phyloP scores from a whole-genome alignment of 805 yeast genomes.

The Cyberlindnera samutprakarnensis region DNA sequence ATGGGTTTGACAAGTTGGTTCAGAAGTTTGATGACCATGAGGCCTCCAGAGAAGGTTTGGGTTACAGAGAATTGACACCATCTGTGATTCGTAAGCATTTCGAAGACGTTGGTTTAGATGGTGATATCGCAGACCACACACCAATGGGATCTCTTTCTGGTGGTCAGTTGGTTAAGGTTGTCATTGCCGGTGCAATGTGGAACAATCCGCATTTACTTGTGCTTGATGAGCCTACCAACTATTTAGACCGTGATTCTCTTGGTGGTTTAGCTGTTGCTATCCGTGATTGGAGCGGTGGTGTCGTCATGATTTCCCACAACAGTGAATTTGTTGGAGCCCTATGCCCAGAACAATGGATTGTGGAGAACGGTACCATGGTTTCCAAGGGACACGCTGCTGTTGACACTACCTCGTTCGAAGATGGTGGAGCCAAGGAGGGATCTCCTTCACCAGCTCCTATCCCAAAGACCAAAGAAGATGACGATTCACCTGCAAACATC shows the following conservation, averaged over 20 bases:
- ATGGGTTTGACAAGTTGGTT: slow-evolving; percentile 84
- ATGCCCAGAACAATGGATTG: slow-evolving; percentile 98
- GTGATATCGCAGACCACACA: slow-evolving; percentile 97
- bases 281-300: slow-evolving; percentile 98
- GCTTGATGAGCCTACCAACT: slow-evolving; percentile 96
- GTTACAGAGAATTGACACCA: slow-evolving; percentile 91
- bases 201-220: slow-evolving; percentile 96
- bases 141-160: slow-evolving; percentile 96
- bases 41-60: slow-evolving; percentile 98
- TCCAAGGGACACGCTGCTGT: slow-evolving; percentile 75
- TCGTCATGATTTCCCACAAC: slow-evolving; percentile 96
- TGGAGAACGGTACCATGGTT: slow-evolving; percentile 84
- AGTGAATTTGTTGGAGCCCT: slow-evolving; percentile 94
- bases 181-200: slow-evolving; percentile 99
- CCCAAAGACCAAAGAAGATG: slow-evolving; percentile 46
- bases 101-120: slow-evolving; percentile 95
- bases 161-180: slow-evolving; percentile 97
- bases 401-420: slow-evolving; percentile 77
- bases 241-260: slow-evolving; percentile 93
- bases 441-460: slow-evolving; percentile 39
- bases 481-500: slow-evolving; percentile 93
- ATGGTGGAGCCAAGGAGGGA: slow-evolving; percentile 50
- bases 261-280: slow-evolving; percentile 98
- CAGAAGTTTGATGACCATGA: slow-evolving; percentile 98
- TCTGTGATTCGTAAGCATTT: slow-evolving; percentile 92